Conservation (phyloP, 164 flowering plant genomes). For the Kalanchoe fedtschenkoi region DNA sequence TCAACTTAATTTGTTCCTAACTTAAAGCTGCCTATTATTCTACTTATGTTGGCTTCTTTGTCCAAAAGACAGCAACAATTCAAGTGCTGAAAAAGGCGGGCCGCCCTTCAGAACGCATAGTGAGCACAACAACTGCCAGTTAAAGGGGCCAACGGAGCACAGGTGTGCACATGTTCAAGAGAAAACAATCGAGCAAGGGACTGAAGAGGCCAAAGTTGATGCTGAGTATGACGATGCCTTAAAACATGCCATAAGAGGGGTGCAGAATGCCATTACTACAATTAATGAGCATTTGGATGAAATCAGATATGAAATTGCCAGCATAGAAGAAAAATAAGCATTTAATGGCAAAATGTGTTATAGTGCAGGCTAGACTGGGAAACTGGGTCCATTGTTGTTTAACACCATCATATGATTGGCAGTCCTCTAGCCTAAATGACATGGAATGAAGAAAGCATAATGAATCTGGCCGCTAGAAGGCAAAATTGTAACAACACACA, state of each 20-base stretch:
- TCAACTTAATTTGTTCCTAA: too few relatives aligned
- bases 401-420: too few relatives aligned
- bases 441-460: too few relatives aligned
- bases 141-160: conserved; percentile 44
- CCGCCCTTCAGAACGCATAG: conserved; percentile 79
- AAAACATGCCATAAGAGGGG: conserved; percentile 83
- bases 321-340: too few relatives aligned
- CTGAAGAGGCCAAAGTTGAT: conserved; percentile 92
- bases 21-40: neutral
- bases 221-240: conserved; percentile 74
- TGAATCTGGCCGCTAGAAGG: too few relatives aligned
- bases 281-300: neutral
- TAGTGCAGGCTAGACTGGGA: too few relatives aligned
- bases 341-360: too few relatives aligned
- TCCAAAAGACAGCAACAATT: conserved; percentile 66
- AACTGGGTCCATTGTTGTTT: too few relatives aligned
- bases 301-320: neutral
- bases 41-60: neutral
- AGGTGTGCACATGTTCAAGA: conserved; percentile 71
- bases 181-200: conserved; percentile 77
- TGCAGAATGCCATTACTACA: conserved; percentile 25
- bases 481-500: too few relatives aligned
- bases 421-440: too few relatives aligned
- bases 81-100: conserved; percentile 92
- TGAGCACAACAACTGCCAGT: conserved; percentile 71